Evolutionary conservation across 2,329 filamentous ascomycete species (phyloP).

Genomic region (Penicillium digitatum): DNA sequence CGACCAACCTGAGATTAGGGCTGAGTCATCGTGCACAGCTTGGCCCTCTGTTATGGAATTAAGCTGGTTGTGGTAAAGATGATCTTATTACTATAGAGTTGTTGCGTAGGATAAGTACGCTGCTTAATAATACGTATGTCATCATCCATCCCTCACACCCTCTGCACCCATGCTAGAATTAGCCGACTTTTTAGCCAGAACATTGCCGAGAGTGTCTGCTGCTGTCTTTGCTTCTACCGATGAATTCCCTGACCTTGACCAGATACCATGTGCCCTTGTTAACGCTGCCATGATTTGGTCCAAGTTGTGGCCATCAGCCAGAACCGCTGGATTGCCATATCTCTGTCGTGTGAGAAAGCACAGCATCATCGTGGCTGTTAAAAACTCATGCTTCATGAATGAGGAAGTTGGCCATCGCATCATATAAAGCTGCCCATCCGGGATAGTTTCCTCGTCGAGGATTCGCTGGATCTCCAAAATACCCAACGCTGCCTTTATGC

Average conservation of each 20-base stretch:
- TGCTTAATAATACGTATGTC: too few relatives aligned
- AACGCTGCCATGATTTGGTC: constrained; percentile 15
- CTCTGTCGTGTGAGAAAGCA: constrained; percentile 35
- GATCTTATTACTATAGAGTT: too few relatives aligned
- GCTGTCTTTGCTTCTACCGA: constrained; percentile 1
- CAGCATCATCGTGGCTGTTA: constrained; percentile 57
- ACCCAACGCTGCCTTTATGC: constrained; percentile 45
- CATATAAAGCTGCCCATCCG: constrained; percentile 50
- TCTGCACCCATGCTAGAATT: too few relatives aligned
- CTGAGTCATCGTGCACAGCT: too few relatives aligned
- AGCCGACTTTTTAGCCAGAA: not conserved
- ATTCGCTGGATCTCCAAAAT: constrained; percentile 49
- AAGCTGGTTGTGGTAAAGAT: too few relatives aligned
- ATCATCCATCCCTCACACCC: too few relatives aligned
- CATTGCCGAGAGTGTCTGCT: not conserved
- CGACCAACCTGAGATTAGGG: too few relatives aligned
- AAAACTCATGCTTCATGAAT: constrained; percentile 56
- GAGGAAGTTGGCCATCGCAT: constrained; percentile 57
- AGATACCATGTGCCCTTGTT: not conserved
- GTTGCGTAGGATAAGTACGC: too few relatives aligned
- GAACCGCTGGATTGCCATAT: too few relatives aligned
- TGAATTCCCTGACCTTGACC: not conserved
- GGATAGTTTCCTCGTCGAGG: constrained; percentile 49
- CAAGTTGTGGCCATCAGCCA: not conserved
- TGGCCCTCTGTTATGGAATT: too few relatives aligned